Evolutionary conservation across 176 grass and related monocot species (phyloP).

Genomic region (Paspalum notatum): DNA sequence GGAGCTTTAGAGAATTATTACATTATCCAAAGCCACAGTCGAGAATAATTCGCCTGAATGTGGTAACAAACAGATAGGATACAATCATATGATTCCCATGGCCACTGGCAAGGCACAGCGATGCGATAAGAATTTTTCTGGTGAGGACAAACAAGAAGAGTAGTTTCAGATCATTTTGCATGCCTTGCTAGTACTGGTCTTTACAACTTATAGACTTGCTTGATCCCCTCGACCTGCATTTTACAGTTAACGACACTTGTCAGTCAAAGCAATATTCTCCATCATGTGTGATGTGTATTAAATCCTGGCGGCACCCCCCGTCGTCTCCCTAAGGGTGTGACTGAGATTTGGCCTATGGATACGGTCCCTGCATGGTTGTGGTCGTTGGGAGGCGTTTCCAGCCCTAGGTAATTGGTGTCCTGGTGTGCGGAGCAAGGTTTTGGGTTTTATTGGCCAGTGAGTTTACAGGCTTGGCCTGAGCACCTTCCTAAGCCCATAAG

Average conservation of each 20-base stretch:
- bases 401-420: too few relatives aligned
- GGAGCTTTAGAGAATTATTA: not conserved
- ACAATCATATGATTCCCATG: not conserved
- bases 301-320: too few relatives aligned
- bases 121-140: not conserved
- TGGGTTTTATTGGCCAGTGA: too few relatives aligned
- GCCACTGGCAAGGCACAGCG: not conserved
- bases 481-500: too few relatives aligned
- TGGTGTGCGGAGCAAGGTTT: too few relatives aligned
- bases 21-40: not conserved
- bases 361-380: too few relatives aligned
- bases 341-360: too few relatives aligned
- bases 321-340: too few relatives aligned
- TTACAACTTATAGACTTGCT: not conserved
- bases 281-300: not conserved
- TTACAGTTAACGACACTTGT: not conserved
- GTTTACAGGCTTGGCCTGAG: too few relatives aligned
- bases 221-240: not conserved
- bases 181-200: not conserved
- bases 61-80: not conserved
- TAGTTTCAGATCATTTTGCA: slow-evolving; percentile 18
- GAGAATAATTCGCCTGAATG: not conserved
- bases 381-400: too few relatives aligned
- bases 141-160: not conserved
- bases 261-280: not conserved